Percentiles rank a stretch among this genome's conserved stretches.
Conservation (phyloP, 306 rosid genomes). For the Herpetospermum pedunculosum region DNA sequence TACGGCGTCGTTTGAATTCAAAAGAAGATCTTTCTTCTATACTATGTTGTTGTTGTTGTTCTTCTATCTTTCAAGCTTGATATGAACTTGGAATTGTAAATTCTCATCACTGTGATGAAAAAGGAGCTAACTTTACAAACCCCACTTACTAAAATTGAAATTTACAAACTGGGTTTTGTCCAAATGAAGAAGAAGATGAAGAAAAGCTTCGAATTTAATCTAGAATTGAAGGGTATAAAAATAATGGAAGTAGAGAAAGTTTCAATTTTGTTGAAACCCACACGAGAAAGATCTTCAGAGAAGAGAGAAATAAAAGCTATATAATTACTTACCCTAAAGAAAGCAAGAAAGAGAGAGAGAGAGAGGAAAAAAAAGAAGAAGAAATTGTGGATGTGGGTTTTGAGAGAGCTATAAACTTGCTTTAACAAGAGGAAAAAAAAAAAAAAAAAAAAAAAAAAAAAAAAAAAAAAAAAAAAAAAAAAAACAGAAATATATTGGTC, state of each 20-base stretch:
- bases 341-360: constrained; percentile 5
- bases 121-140: constrained; percentile 17
- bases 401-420: constrained; percentile 20
- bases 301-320: neutral
- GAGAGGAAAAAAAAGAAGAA: constrained; percentile 18
- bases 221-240: neutral
- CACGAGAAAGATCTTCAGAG: constrained; percentile 24
- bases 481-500: constrained; percentile 33
- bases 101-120: constrained; percentile 15
- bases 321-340: neutral
- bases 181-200: neutral
- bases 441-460: constrained; percentile 21
- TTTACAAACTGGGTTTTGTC: neutral
- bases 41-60: too few relatives aligned
- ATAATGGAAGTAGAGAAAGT: constrained; percentile 2
- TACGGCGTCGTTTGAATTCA: too few relatives aligned
- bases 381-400: constrained; percentile 24
- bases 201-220: neutral
- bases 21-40: too few relatives aligned
- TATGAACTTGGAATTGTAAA: neutral
- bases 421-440: constrained; percentile 4
- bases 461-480: neutral
- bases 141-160: constrained; percentile 1
- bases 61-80: neutral
- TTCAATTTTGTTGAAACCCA: constrained; percentile 11